Base-by-base conservation (phyloP, 2,329 filamentous ascomycete genomes). In the Beauveria brongniartii region DNA sequence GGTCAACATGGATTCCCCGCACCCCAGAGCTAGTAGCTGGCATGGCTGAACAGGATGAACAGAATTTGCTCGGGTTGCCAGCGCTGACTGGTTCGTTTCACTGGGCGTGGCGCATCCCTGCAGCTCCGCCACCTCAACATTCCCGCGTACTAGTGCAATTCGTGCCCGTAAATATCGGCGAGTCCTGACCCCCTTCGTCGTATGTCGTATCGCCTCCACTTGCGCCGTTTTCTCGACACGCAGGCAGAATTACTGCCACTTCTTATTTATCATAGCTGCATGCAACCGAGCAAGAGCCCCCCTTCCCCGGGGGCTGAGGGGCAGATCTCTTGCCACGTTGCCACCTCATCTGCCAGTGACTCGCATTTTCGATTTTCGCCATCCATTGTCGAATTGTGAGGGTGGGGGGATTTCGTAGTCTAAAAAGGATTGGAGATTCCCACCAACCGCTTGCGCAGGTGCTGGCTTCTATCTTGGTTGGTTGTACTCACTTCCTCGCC, bases 181-280 rank as follows among this genome's bases (percentile, higher is more conserved):
- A 44, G 34, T 12, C 24, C 46, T 28, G 37, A 50, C 20, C 24
- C 37, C 5, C 20, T 44, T 44, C 24, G 47, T 59, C 47, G 56
- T 59, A 59, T 51, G 56, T 59, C 56, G 56, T 59, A 59, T 59
- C 46, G 47, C 47, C 56, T 59, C 48, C 56, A 57, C 55, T 57
- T 50, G 55, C 18, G 34, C 55, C 44, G 30, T 48, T 57, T 57
- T 10, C 34, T 48, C 30, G 28, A 40, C 44, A 48, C 28, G 30
- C 12, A 12, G 34, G 12, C 34, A 37, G n/a, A 30, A 20, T n/a
- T 46, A 34, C 50, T 53, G 8, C n/a, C 30, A 43, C 18, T n/a
- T 43, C 18, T 10, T 43, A 5, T 1, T 37, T 16, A 2, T 37
- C 34, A 37, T 6, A 40, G 10, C 30, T 53, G 50, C 48, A 37